phyloP scores from a whole-genome alignment of 2,329 filamentous ascomycete species.

The Colletotrichum sp. region DNA sequence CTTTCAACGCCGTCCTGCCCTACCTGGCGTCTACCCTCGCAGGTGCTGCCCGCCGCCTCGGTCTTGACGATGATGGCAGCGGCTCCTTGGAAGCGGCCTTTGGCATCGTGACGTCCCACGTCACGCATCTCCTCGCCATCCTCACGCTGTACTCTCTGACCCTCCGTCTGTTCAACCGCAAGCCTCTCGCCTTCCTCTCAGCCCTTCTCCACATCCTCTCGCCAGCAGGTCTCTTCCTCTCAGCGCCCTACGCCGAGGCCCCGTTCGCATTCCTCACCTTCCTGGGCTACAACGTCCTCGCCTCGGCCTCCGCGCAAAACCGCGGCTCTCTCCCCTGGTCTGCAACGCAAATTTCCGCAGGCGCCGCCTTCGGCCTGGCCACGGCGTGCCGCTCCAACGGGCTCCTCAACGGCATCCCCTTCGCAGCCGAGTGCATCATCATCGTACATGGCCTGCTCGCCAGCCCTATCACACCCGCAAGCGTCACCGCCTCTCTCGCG shows the following conservation, averaged over 20 bases:
- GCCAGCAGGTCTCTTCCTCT: constrained; percentile 88
- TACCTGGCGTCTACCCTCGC: constrained; percentile 41
- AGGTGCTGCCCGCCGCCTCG: constrained; percentile 30
- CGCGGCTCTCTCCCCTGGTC: constrained; percentile 40
- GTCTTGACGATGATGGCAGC: constrained; percentile 19
- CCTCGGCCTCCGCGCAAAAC: constrained; percentile 50
- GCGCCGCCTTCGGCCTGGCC: constrained; percentile 73
- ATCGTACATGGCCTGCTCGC: constrained; percentile 45
- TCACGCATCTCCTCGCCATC: constrained; percentile 79
- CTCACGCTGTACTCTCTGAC: constrained; percentile 74
- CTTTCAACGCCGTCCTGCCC: constrained; percentile 66
- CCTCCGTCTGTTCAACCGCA: constrained; percentile 54
- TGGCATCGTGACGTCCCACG: constrained; percentile 72
- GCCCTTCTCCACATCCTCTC: constrained; percentile 81
- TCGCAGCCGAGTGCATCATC: constrained; percentile 66
- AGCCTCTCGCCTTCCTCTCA: constrained; percentile 69
- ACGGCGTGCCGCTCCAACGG: constrained; percentile 85
- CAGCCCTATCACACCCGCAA: constrained; percentile 27
- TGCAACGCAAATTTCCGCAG: constrained; percentile 63
- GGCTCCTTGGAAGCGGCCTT: constrained; percentile 49
- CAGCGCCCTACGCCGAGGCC: constrained; percentile 84
- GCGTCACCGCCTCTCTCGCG: constrained; percentile 45
- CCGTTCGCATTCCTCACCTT: constrained; percentile 81
- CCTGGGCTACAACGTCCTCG: constrained; percentile 73
- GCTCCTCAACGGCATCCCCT: constrained; percentile 78